Evolutionary conservation across 352 stramenopile species (phyloP), one percentile per base, ranked within the genome.

Genomic region (Lagenidium sp.): DNA sequence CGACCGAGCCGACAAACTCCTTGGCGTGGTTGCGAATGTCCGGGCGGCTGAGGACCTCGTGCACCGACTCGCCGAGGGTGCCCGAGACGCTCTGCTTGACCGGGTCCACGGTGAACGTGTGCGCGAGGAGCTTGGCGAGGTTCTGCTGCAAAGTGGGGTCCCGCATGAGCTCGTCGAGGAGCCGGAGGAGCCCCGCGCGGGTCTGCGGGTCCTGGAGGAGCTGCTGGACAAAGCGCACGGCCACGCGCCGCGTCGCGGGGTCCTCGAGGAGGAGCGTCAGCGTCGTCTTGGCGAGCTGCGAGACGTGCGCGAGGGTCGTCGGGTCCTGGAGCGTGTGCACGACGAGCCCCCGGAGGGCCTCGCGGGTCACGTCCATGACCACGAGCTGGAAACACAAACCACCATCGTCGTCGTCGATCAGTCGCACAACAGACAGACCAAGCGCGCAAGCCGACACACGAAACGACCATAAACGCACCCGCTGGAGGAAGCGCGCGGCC

Each of bases 1-100:
- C 70, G n/a, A 92, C 75, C 3, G 57, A 60, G 29, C 74, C 70
- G 7, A 92, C 69, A 44, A 92, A 92, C 45, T 85, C 71, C 43
- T 92, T 92, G 50, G 79, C 76, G 53, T 92, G 79, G 41, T 82
- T 68, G 45, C 89, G 72, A 45, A 89, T 64, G 36, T 92, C 79
- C 15, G 43, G n/a, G 13, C 71, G 74, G 40, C 75, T 88, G 25
- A 92, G 60, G 19, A 89, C 68, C 13, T 86, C 63, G 55, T 92
- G 79, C 32, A 89, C 71, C 6, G 76, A 75, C 11, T 79, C 64
- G n/a, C 58, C 59, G 0, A 92, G 55, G 8, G 77, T 78, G 11
- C 41, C 61, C 10, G 53, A 52, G 7, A 92, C 71, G 21, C 62
- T 80, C 22, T 65, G 46, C 63, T 92, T 80, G 30, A 92, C 76